Percentiles rank a stretch among this genome's conserved stretches.
phyloP scores from a whole-genome alignment of 2,329 filamentous ascomycete species.

The Ceratocystis harringtonii region DNA sequence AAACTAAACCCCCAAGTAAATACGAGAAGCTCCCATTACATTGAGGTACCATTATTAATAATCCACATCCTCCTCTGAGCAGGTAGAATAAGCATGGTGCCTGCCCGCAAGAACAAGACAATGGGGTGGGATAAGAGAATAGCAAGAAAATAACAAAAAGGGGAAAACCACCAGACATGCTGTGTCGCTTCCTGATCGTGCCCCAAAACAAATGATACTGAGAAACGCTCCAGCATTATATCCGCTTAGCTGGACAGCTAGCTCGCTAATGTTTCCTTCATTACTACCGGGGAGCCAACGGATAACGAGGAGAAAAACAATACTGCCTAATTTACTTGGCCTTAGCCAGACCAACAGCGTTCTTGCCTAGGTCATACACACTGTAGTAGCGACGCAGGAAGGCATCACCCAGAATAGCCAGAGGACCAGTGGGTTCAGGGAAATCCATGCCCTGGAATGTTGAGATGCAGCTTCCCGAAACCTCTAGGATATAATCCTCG shows the following conservation, averaged over 20 bases:
- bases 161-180: neutral
- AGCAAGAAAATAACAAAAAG: neutral
- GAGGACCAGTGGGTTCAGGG: constrained; percentile 72
- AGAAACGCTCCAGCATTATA: neutral
- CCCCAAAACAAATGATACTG: neutral
- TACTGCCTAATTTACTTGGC: constrained; percentile 40
- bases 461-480: constrained; percentile 90
- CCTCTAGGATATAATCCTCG: constrained; percentile 89
- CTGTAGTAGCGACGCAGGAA: constrained; percentile 83
- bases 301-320: neutral
- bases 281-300: neutral
- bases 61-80: neutral
- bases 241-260: neutral
- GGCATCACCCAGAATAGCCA: constrained; percentile 86
- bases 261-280: neutral
- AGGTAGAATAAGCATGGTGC: too few species aligned
- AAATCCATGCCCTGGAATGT: constrained; percentile 96
- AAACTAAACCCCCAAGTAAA: neutral
- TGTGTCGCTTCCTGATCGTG: neutral
- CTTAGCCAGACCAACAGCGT: constrained; percentile 76
- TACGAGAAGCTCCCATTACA: neutral
- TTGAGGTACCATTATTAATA: neutral
- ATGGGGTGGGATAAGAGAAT: neutral
- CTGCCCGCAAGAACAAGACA: neutral
- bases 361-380: constrained; percentile 85